A percentile compares a stretch with the other conserved stretches of the same genome.
Conservation (phyloP, 2,329 filamentous ascomycete species). For the Colletotrichum sansevieriae region DNA sequence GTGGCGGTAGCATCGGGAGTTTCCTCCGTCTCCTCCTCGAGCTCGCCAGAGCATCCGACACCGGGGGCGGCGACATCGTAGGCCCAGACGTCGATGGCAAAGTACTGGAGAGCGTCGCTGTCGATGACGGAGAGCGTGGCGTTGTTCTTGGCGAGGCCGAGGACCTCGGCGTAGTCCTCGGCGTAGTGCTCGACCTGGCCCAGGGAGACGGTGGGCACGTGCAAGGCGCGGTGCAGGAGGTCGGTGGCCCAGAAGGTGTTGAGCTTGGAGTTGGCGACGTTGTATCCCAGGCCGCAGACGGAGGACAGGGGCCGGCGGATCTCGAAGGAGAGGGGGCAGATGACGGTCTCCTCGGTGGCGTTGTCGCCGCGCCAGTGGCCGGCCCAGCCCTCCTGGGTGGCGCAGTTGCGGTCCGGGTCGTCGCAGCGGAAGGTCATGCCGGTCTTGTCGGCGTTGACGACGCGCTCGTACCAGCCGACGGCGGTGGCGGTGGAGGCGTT, state of each 20-base stretch:
- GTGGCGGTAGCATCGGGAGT: slow-evolving; percentile 25
- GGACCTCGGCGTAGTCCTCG: slow-evolving; percentile 67
- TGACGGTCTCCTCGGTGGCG: slow-evolving; percentile 75
- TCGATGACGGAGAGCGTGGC: slow-evolving; percentile 66
- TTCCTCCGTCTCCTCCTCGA: slow-evolving; percentile 24
- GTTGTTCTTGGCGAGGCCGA: slow-evolving; percentile 63
- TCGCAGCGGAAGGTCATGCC: slow-evolving; percentile 76
- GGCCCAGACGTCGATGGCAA: slow-evolving; percentile 76
- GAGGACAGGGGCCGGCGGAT: slow-evolving; percentile 68
- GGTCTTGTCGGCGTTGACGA: slow-evolving; percentile 69
- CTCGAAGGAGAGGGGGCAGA: slow-evolving; percentile 73
- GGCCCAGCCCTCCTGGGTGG: slow-evolving; percentile 66
- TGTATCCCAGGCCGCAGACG: slow-evolving; percentile 74
- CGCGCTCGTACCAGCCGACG: slow-evolving; percentile 72
- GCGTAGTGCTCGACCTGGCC: slow-evolving; percentile 72
- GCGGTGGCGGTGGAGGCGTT: slow-evolving; percentile 67
- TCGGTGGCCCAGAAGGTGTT: slow-evolving; percentile 77
- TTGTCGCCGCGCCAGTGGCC: slow-evolving; percentile 78
- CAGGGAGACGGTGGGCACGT: slow-evolving; percentile 72
- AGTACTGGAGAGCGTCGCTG: slow-evolving; percentile 75
- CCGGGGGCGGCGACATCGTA: slow-evolving; percentile 74
- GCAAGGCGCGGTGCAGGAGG: slow-evolving; percentile 75
- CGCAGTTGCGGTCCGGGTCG: slow-evolving; percentile 75
- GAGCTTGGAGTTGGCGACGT: slow-evolving; percentile 65
- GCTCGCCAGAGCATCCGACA: slow-evolving; percentile 69